Evolutionary conservation across 106 monocot species (phyloP).

Genomic region (Dendrobium chrysotoxum): DNA sequence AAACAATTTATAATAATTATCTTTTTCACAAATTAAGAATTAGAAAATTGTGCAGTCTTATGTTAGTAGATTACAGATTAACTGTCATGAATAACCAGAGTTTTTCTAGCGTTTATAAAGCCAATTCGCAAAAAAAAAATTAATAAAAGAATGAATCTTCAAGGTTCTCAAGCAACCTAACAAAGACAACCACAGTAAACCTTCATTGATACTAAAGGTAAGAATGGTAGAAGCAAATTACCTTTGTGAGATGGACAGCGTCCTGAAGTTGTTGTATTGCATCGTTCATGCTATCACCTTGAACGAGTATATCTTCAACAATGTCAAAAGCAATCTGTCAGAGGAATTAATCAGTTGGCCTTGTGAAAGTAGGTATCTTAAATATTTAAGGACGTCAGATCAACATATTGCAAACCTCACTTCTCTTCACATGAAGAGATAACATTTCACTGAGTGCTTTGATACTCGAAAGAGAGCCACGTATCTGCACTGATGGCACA

Average conservation of each 20-base stretch:
- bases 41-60: too few species aligned
- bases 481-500: constrained; percentile 41
- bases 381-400: not conserved
- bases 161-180: not conserved
- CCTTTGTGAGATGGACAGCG: constrained; percentile 86
- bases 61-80: not conserved
- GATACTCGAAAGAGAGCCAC: constrained; percentile 65
- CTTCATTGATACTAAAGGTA: not conserved
- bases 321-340: constrained; percentile 73
- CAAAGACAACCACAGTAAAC: not conserved
- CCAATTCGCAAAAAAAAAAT: too few species aligned
- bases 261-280: constrained; percentile 81
- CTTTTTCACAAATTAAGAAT: too few species aligned
- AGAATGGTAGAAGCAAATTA: constrained; percentile 7
- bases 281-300: constrained; percentile 82
- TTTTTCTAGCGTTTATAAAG: too few species aligned
- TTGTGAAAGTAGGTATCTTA: not conserved
- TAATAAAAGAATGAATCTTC: too few species aligned
- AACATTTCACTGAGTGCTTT: constrained; percentile 74
- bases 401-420: constrained; percentile 39
- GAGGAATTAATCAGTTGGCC: not conserved
- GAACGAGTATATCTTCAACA: constrained; percentile 68
- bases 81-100: not conserved
- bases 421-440: constrained; percentile 74
- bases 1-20: too few species aligned